Percentiles rank a stretch among this genome's conserved stretches.
phyloP scores from a whole-genome alignment of 352 stramenopile species.

The Pythium aristosporum region DNA sequence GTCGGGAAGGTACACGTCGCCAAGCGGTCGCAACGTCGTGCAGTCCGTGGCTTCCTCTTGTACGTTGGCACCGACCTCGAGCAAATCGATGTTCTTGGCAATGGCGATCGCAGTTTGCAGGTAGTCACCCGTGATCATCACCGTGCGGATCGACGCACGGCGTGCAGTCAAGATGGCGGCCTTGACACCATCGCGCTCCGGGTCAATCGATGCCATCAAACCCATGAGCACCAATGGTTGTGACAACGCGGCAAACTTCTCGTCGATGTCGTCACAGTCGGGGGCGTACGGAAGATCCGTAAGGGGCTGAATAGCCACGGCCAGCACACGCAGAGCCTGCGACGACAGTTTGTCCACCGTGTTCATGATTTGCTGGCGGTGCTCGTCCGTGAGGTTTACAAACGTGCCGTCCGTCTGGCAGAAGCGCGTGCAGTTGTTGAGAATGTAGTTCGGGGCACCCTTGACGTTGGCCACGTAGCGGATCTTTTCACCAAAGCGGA shows the following conservation, averaged over 20 bases:
- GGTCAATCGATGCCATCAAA: slow-evolving; percentile 92
- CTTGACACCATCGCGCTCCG: slow-evolving; percentile 58
- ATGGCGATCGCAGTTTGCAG: slow-evolving; percentile 95
- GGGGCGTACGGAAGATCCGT: slow-evolving; percentile 40
- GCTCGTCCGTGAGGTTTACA: slow-evolving; percentile 34
- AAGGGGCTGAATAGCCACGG: slow-evolving; percentile 84
- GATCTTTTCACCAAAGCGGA: slow-evolving; percentile 37
- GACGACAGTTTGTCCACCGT: slow-evolving; percentile 69
- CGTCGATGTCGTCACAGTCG: slow-evolving; percentile 58
- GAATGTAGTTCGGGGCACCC: slow-evolving; percentile 69
- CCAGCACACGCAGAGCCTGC: slow-evolving; percentile 85
- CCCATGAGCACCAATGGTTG: slow-evolving; percentile 90
- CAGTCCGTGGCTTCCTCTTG: slow-evolving; percentile 70
- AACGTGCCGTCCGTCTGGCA: slow-evolving; percentile 53
- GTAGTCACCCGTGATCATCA: slow-evolving; percentile 96
- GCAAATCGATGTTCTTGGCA: slow-evolving; percentile 90
- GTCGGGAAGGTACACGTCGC: slow-evolving; percentile 55
- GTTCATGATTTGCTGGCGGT: slow-evolving; percentile 53
- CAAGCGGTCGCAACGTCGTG: slow-evolving; percentile 51
- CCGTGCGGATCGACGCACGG: slow-evolving; percentile 57
- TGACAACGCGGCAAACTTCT: slow-evolving; percentile 62
- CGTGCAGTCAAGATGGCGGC: slow-evolving; percentile 52
- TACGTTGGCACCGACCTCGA: slow-evolving; percentile 68
- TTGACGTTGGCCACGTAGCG: slow-evolving; percentile 62
- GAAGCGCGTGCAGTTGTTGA: slow-evolving; percentile 64